Evolutionary conservation across 352 stramenopile genomes (phyloP).

Genomic region (Pythium volutum): DNA sequence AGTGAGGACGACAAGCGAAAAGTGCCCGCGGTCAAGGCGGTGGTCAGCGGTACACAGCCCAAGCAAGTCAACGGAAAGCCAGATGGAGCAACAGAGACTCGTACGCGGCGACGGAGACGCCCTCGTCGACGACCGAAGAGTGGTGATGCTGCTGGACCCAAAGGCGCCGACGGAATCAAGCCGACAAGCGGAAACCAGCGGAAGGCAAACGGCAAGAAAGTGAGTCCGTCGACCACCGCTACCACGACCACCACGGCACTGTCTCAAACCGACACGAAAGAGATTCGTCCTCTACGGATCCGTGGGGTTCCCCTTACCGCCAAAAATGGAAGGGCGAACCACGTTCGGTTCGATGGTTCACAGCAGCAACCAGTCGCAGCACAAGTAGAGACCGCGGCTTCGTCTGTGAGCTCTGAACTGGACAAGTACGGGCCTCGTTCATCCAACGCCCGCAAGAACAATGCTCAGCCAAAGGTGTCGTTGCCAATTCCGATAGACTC

Average conservation of each 20-base stretch:
- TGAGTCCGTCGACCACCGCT: neutral
- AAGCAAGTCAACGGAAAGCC: neutral
- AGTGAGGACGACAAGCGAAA: slow-evolving; percentile 7
- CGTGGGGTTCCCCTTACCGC: slow-evolving; percentile 14
- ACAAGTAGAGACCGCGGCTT: neutral
- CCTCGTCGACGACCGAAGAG: slow-evolving; percentile 23
- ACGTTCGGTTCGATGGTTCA: slow-evolving; percentile 27
- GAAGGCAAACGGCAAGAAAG: neutral
- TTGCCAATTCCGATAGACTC: neutral
- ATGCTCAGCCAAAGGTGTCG: neutral
- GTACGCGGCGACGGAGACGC: slow-evolving; percentile 21
- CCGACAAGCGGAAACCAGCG: neutral
- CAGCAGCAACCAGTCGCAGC: neutral
- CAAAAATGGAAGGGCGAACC: slow-evolving; percentile 5
- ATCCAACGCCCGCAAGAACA: slow-evolving; percentile 1
- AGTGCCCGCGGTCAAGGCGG: slow-evolving; percentile 2
- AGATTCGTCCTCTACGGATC: slow-evolving; percentile 28
- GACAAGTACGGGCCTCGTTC: slow-evolving; percentile 56
- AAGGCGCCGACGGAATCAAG: neutral
- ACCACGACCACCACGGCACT: neutral
- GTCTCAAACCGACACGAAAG: neutral
- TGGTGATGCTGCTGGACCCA: neutral
- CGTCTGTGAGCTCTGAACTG: slow-evolving; percentile 26
- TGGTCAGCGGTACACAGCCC: neutral
- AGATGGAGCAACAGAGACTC: neutral